phyloP scores from a whole-genome alignment of 495 filamentous ascomycete genomes.

The Bacidia gigantensis region DNA sequence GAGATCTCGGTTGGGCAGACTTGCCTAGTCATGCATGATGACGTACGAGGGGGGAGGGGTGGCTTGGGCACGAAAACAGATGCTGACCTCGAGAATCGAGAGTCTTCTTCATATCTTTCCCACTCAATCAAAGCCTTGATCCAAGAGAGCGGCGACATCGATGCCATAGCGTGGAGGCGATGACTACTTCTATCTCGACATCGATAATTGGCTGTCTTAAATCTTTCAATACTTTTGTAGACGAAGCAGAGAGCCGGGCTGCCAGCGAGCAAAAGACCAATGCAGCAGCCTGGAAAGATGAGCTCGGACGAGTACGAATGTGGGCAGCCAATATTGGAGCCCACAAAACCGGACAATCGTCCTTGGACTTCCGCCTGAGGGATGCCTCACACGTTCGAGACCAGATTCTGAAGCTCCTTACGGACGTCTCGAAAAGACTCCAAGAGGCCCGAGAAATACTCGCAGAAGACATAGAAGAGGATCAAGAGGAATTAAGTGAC shows the following conservation, averaged over 20 bases:
- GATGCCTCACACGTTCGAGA: slow-evolving; percentile 5
- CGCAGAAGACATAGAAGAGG: slow-evolving; percentile 1
- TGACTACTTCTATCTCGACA: background rate
- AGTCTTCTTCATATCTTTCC: no score
- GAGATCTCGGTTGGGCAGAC: background rate
- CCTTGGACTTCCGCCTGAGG: slow-evolving; percentile 15
- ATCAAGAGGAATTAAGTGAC: background rate
- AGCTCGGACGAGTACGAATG: slow-evolving; percentile 22
- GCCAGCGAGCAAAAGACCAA: background rate
- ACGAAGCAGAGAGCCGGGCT: background rate
- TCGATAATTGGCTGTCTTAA: background rate
- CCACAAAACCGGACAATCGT: slow-evolving; percentile 16
- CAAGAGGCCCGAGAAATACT: background rate
- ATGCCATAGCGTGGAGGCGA: no score
- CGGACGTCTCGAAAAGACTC: background rate
- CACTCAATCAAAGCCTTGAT: no score
- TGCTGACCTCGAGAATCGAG: no score
- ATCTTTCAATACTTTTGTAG: background rate
- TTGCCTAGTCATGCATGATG: background rate
- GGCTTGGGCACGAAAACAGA: no score
- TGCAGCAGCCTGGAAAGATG: slow-evolving; percentile 12
- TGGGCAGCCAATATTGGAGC: slow-evolving; percentile 27
- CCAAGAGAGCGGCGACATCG: no score
- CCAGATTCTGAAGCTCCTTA: slow-evolving; percentile 4
- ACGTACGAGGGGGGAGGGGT: background rate